A percentile compares a stretch with the other conserved stretches of the same genome.
phyloP scores from a whole-genome alignment of 768 basidiomycete species.

The Hortiboletus campestris region DNA sequence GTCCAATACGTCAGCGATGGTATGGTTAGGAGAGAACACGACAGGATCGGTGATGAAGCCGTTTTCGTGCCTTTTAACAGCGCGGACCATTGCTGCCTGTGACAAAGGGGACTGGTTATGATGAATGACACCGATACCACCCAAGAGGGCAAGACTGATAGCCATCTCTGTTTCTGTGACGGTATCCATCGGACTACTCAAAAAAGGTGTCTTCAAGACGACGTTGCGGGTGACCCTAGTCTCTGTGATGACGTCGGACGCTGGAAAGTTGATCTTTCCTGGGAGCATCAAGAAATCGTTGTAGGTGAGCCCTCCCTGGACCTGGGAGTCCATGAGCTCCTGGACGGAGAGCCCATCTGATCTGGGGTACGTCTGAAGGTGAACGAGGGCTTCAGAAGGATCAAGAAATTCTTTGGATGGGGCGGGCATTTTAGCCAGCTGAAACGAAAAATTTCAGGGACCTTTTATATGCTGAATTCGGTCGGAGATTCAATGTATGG shows the following conservation, averaged over 20 bases:
- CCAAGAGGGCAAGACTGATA: conserved; percentile 89
- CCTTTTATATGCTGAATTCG: conserved; percentile 5
- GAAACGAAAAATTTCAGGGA: background rate
- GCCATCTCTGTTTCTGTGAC: conserved; percentile 96
- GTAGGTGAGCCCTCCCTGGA: conserved; percentile 93
- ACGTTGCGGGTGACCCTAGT: conserved; percentile 89
- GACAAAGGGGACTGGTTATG: conserved; percentile 84
- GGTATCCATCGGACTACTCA: conserved; percentile 99
- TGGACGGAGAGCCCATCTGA: conserved; percentile 80
- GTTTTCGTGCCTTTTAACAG: conserved; percentile 97
- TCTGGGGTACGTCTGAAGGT: conserved; percentile 67
- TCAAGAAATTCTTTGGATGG: conserved; percentile 49
- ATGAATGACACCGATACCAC: conserved; percentile 97
- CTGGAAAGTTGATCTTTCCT: conserved; percentile 93
- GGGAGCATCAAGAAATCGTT: conserved; percentile 95
- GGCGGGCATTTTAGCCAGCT: conserved; percentile 35
- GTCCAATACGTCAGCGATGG: conserved; percentile 86
- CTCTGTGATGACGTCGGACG: conserved; percentile 77
- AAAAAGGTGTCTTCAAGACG: conserved; percentile 88
- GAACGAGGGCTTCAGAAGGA: conserved; percentile 68
- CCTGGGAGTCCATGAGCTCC: conserved; percentile 84
- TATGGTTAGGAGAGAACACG: conserved; percentile 73
- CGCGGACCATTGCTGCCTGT: conserved; percentile 96
- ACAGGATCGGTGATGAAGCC: conserved; percentile 97
- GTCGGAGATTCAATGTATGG: conserved; percentile 6